Conservation (phyloP, 164 flowering plant genomes). For the Vitis cinerea region DNA sequence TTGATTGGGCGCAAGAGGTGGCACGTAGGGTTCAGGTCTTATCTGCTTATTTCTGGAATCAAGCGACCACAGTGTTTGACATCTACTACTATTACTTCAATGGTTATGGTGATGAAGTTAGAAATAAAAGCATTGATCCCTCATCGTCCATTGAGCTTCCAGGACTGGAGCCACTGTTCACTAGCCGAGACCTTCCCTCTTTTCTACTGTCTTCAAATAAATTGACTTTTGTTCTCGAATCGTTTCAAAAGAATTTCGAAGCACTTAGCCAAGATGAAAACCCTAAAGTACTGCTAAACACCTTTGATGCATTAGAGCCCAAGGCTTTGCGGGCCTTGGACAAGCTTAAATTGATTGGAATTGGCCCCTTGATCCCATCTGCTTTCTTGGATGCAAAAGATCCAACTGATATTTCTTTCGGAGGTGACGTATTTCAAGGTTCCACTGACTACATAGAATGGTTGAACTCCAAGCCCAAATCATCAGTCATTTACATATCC, state of each 20-base stretch:
- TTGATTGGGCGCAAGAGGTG: not conserved
- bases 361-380: not conserved
- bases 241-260: not conserved
- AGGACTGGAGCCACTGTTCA: too few species aligned
- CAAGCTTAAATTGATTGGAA: too few species aligned
- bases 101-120: conserved; percentile 9
- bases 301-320: not conserved
- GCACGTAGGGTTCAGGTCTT: conserved; percentile 18
- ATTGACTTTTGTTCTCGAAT: not conserved
- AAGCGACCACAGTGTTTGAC: conserved; percentile 21
- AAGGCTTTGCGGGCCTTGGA: not conserved
- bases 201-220: too few species aligned
- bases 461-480: not conserved
- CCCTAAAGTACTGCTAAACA: not conserved
- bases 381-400: not conserved
- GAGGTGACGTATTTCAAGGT: not conserved
- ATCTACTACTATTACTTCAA: conserved; percentile 26
- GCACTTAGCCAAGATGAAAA: not conserved
- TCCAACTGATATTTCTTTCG: not conserved
- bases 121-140: not conserved
- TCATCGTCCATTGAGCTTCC: not conserved
- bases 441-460: not conserved
- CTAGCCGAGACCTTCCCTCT: too few species aligned
- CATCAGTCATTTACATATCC: not conserved
- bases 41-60: conserved; percentile 20